Percentiles rank a stretch among this genome's conserved stretches.
phyloP scores from a whole-genome alignment of 2,329 filamentous ascomycete species.

The Pyrenophora seminiperda region DNA sequence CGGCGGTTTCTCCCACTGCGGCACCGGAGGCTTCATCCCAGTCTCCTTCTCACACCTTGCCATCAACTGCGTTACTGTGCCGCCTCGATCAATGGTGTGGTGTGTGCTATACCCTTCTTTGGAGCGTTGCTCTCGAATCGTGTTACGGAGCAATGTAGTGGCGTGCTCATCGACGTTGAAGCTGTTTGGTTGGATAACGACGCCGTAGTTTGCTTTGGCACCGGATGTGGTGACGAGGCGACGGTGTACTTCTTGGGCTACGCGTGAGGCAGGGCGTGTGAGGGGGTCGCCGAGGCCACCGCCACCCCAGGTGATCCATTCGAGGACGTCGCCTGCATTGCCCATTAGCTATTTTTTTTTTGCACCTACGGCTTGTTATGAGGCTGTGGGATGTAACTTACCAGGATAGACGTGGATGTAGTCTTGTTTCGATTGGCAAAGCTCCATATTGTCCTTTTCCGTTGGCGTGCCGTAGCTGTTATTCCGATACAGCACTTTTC shows the following conservation, averaged over 20 bases:
- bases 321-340: conserved; percentile 52
- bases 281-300: conserved; percentile 57
- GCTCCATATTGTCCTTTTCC: conserved; percentile 43
- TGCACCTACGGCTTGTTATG: too few relatives aligned
- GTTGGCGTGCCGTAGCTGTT: conserved; percentile 43
- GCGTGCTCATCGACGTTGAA: conserved; percentile 46
- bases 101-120: conserved; percentile 22
- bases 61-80: conserved; percentile 49
- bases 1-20: conserved; percentile 53
- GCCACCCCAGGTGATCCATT: conserved; percentile 59
- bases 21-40: conserved; percentile 49
- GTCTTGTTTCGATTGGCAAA: conserved; percentile 56
- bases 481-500: conserved; percentile 52
- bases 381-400: conserved; percentile 18
- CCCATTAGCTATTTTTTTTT: not conserved
- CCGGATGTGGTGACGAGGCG: conserved; percentile 53
- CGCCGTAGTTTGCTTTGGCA: conserved; percentile 53
- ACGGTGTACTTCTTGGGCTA: conserved; percentile 55
- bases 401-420: conserved; percentile 52
- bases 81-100: conserved; percentile 53
- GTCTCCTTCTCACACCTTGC: conserved; percentile 50
- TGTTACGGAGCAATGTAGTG: conserved; percentile 45
- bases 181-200: conserved; percentile 48
- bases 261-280: conserved; percentile 50
- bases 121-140: conserved; percentile 37